phyloP scores from a whole-genome alignment of 2,329 filamentous ascomycete species.

The Ophiocordyceps australis region DNA sequence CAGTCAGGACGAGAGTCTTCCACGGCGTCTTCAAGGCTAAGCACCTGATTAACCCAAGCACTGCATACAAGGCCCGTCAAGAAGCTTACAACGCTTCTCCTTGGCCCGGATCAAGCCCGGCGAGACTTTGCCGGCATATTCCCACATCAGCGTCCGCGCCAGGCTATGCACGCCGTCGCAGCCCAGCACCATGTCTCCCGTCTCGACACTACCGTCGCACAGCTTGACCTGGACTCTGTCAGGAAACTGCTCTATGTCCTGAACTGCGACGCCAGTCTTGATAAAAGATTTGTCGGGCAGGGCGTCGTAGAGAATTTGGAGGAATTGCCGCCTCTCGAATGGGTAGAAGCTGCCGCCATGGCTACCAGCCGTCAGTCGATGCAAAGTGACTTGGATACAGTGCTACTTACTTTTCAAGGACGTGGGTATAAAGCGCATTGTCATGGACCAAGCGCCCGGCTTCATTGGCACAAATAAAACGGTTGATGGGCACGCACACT shows the following conservation, averaged over 20 bases:
- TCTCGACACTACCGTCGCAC: slow-evolving; percentile 13
- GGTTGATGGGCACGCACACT: not conserved
- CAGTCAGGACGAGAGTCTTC: not conserved
- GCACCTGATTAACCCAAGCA: too few relatives aligned
- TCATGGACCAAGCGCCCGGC: not conserved
- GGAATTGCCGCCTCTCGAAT: not conserved
- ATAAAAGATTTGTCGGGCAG: slow-evolving; percentile 3
- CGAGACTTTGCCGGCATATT: slow-evolving; percentile 3
- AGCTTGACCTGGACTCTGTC: slow-evolving; percentile 12
- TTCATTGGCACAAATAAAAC: not conserved
- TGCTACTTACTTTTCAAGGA: not conserved
- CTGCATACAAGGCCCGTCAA: too few relatives aligned
- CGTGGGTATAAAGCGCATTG: not conserved
- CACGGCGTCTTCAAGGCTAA: not conserved
- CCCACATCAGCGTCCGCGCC: slow-evolving; percentile 7
- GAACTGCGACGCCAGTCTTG: not conserved
- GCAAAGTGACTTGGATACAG: too few relatives aligned
- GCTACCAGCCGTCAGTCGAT: not conserved
- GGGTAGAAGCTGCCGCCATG: not conserved
- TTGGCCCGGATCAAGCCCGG: slow-evolving; percentile 4
- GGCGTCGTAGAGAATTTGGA: slow-evolving; percentile 3
- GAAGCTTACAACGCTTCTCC: slow-evolving; percentile 6
- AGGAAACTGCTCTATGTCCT: slow-evolving; percentile 1
- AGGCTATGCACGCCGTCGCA: slow-evolving; percentile 22
- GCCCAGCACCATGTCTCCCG: slow-evolving; percentile 20